These are phyloP conservation scores for Debaryomyces robertsiae DNA, from an alignment of 1,139 yeast genomes.

Conservation along the genomic window DNA sequence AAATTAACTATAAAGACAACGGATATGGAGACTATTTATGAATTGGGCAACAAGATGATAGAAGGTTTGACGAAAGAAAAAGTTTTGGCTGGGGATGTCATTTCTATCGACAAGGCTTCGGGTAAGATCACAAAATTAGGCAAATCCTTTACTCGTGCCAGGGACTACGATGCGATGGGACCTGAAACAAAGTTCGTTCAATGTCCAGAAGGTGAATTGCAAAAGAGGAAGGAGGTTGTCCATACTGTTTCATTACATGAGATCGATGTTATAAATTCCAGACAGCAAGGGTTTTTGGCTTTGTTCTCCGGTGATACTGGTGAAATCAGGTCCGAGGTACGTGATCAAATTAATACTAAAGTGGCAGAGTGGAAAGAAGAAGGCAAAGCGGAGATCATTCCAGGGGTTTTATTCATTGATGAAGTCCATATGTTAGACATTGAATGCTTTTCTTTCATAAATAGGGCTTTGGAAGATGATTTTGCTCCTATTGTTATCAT, in stretches of 20 bases:
- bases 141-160: slow-evolving; percentile 90
- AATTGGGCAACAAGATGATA: slow-evolving; percentile 95
- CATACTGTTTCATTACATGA: slow-evolving; percentile 97
- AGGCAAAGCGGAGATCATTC: slow-evolving; percentile 97
- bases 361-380: slow-evolving; percentile 99
- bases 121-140: slow-evolving; percentile 95
- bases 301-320: slow-evolving; percentile 97
- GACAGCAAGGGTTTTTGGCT: slow-evolving; percentile 97
- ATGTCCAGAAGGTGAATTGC: slow-evolving; percentile 98
- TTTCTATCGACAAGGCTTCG: slow-evolving; percentile 91
- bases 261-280: slow-evolving; percentile 95
- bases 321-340: slow-evolving; percentile 91
- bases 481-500: slow-evolving; percentile 95
- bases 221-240: slow-evolving; percentile 90
- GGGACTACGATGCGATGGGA: slow-evolving; percentile 99
- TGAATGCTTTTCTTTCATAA: slow-evolving; percentile 93
- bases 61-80: slow-evolving; percentile 94
- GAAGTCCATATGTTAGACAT: slow-evolving; percentile 99
- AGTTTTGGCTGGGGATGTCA: slow-evolving; percentile 96
- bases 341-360: slow-evolving; percentile 95
- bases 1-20: slow-evolving; percentile 96
- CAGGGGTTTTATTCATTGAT: slow-evolving; percentile 98
- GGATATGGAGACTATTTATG: slow-evolving; percentile 98
- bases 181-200: slow-evolving; percentile 97
- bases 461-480: slow-evolving; percentile 95